Conservation (phyloP, 2,329 filamentous ascomycete genomes). For the Tolypocladium endophyticum region DNA sequence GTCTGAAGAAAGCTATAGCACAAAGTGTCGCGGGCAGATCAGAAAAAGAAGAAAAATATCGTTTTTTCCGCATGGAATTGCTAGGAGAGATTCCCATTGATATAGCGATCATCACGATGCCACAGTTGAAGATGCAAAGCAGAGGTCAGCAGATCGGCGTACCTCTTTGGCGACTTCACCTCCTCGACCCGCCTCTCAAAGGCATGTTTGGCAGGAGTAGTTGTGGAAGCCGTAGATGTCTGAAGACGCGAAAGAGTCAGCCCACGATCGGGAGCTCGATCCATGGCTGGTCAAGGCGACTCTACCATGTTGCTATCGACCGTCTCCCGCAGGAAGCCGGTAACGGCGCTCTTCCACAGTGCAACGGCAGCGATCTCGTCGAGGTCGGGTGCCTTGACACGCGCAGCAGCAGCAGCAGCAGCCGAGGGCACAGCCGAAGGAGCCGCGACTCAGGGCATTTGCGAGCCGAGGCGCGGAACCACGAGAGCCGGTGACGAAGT, state of each 20-base stretch:
- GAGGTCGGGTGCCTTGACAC: conserved; percentile 3
- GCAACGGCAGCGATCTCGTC: conserved; percentile 1
- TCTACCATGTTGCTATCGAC: conserved; percentile 7
- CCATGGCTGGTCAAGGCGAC: background rate
- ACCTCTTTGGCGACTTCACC: conserved; percentile 84
- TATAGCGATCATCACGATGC: conserved; percentile 67
- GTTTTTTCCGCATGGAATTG: conserved; percentile 74
- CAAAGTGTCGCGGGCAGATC: conserved; percentile 16
- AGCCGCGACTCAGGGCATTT: conserved; percentile 8
- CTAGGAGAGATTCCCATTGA: conserved; percentile 99
- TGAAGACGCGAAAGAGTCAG: conserved; percentile 17
- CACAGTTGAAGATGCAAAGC: conserved; percentile 1
- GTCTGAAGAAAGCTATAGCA: conserved; percentile 2
- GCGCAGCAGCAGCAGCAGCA: conserved; percentile 5
- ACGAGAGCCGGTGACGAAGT: background rate
- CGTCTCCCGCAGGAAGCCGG: conserved; percentile 5
- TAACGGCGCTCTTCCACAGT: conserved; percentile 4
- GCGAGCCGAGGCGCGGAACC: conserved; percentile 6
- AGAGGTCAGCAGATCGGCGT: conserved; percentile 27
- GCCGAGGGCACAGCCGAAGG: conserved; percentile 5
- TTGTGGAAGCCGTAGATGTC: conserved; percentile 63
- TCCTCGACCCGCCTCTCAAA: conserved; percentile 79
- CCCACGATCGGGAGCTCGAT: background rate
- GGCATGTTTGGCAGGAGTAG: conserved; percentile 58
- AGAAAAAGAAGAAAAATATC: conserved; percentile 56